These are phyloP conservation scores for Citrus medica DNA, from an alignment of 345 rosid genomes.

Conservation along the genomic window DNA sequence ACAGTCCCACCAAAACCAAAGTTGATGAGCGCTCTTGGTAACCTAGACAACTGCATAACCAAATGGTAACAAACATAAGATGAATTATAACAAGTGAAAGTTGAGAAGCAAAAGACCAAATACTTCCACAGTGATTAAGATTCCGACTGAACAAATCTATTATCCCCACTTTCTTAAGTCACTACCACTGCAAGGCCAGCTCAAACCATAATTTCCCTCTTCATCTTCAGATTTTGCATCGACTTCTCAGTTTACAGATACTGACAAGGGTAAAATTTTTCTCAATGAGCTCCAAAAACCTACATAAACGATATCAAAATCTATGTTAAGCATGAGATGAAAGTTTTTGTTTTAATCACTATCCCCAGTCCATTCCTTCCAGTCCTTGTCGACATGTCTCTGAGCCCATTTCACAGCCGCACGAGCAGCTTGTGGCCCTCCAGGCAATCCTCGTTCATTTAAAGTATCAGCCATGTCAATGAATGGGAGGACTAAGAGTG, in stretches of 20 bases:
- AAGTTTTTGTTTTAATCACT: conserved; percentile 2
- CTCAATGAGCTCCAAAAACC: background rate
- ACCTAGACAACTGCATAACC: too few species aligned
- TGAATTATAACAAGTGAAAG: background rate
- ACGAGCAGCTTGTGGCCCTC: conserved; percentile 93
- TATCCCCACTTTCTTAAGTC: background rate
- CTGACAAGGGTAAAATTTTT: background rate
- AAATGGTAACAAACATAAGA: background rate
- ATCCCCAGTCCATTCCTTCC: conserved; percentile 87
- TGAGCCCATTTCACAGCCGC: conserved; percentile 91
- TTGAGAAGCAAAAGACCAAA: background rate
- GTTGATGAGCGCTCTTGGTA: too few species aligned
- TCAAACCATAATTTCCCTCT: background rate
- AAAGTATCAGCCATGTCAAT: conserved; percentile 93
- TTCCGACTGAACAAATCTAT: background rate
- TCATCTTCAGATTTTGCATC: background rate
- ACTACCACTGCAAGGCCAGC: background rate
- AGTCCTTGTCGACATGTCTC: conserved; percentile 78
- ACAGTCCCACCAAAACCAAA: too few species aligned
- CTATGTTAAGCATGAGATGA: too few species aligned
- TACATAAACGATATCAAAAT: background rate
- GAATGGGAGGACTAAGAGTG: conserved; percentile 81
- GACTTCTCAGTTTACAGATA: background rate
- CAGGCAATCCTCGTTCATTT: conserved; percentile 68
- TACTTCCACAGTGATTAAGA: background rate